Evolutionary conservation across 2,329 filamentous ascomycete genomes (phyloP).

Genomic region (Fusarium sp.): DNA sequence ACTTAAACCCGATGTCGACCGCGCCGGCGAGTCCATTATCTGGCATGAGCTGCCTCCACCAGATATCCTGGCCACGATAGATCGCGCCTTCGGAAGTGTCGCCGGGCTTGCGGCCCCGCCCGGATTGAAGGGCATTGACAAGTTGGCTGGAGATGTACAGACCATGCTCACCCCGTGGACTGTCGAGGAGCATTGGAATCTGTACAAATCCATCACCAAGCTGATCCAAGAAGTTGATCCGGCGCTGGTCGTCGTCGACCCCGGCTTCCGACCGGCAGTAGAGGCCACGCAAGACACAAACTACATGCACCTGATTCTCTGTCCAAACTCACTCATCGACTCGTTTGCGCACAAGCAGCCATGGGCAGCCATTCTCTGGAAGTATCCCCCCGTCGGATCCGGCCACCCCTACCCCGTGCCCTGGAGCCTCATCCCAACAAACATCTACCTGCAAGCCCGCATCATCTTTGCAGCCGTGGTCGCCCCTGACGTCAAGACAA

Average conservation of each 20-base stretch:
- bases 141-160: slow-evolving; percentile 33
- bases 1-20: slow-evolving; percentile 30
- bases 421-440: slow-evolving; percentile 58
- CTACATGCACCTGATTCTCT: slow-evolving; percentile 56
- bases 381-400: slow-evolving; percentile 58
- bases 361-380: slow-evolving; percentile 55
- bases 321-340: slow-evolving; percentile 62
- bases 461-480: slow-evolving; percentile 36
- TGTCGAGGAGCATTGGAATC: slow-evolving; percentile 49
- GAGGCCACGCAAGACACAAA: slow-evolving; percentile 43
- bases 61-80: slow-evolving; percentile 23
- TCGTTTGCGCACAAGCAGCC: slow-evolving; percentile 58
- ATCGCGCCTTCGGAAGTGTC: slow-evolving; percentile 26
- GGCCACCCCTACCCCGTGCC: slow-evolving; percentile 63
- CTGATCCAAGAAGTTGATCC: slow-evolving; percentile 53
- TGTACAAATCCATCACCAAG: slow-evolving; percentile 45
- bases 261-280: slow-evolving; percentile 47
- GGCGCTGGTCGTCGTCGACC: slow-evolving; percentile 53
- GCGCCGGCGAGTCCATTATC: slow-evolving; percentile 39
- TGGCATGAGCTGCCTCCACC: slow-evolving; percentile 47
- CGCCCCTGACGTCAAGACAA: slow-evolving; percentile 24
- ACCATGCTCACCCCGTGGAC: slow-evolving; percentile 50
- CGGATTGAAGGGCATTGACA: slow-evolving; percentile 34
- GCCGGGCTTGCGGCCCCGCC: slow-evolving; percentile 41
- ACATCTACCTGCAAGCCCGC: slow-evolving; percentile 51